These are phyloP conservation scores for Leonotis leonurus DNA, from an alignment of 257 asterid genomes.

Conservation along the genomic window DNA sequence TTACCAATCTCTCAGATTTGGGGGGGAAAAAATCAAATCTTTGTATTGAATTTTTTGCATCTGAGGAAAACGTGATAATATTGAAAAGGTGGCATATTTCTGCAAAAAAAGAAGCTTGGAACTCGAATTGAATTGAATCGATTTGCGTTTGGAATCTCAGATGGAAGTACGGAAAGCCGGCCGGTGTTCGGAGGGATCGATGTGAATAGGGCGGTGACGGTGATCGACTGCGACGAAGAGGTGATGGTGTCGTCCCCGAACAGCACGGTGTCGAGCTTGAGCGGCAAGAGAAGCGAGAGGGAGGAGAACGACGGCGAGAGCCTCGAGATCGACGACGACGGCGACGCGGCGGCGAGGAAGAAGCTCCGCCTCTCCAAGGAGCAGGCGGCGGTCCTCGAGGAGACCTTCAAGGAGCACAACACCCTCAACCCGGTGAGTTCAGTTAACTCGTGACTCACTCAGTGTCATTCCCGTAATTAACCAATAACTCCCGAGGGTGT, in stretches of 20 bases:
- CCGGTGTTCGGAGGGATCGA: conserved; percentile 52
- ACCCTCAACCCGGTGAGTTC: conserved; percentile 78
- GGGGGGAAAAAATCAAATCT: too few species aligned
- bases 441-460: neutral
- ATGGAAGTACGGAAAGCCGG: conserved; percentile 39
- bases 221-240: conserved; percentile 44
- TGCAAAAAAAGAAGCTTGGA: neutral
- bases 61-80: too few species aligned
- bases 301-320: conserved; percentile 81
- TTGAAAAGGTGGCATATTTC: neutral
- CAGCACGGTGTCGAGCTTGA: conserved; percentile 87
- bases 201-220: conserved; percentile 50
- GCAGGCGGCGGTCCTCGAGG: conserved; percentile 87
- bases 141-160: conserved; percentile 26
- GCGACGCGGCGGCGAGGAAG: conserved; percentile 74
- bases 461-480: conserved; percentile 18
- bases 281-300: conserved; percentile 86
- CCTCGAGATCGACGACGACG: conserved; percentile 66
- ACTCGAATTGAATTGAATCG: neutral
- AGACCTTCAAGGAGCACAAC: conserved; percentile 82
- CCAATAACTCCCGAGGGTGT: conserved; percentile 13
- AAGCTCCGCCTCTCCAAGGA: conserved; percentile 90
- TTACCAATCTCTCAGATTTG: too few species aligned
- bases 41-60: too few species aligned
- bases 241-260: conserved; percentile 75